Conservation (phyloP, 2,329 filamentous ascomycete species). For the Aureobasidium sp. region DNA sequence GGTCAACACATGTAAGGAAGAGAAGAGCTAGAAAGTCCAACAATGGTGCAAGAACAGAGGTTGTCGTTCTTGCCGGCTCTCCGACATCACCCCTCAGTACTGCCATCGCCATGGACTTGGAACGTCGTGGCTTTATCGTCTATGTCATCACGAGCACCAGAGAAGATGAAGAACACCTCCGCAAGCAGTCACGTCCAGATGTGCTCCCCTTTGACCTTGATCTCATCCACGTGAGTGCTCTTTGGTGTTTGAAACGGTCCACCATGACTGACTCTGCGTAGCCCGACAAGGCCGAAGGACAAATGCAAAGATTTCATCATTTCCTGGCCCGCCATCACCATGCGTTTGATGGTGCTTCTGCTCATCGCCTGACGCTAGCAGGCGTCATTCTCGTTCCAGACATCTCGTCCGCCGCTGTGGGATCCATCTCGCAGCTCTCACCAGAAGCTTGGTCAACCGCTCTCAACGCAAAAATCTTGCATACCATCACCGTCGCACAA, state of each 20-base stretch:
- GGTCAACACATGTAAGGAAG: slow-evolving; percentile 54
- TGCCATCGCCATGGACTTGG: slow-evolving; percentile 77
- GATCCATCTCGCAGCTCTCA: slow-evolving; percentile 77
- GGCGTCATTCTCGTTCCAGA: slow-evolving; percentile 78
- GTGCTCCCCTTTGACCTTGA: slow-evolving; percentile 78
- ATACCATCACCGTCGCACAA: slow-evolving; percentile 82
- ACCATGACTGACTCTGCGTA: slow-evolving; percentile 29
- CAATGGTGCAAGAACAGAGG: slow-evolving; percentile 81
- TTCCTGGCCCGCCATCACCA: slow-evolving; percentile 68
- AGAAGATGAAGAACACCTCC: slow-evolving; percentile 76
- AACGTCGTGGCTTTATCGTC: slow-evolving; percentile 86
- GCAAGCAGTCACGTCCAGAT: slow-evolving; percentile 69
- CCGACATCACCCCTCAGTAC: slow-evolving; percentile 76
- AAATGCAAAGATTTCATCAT: slow-evolving; percentile 63
- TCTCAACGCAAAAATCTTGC: slow-evolving; percentile 84
- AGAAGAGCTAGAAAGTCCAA: slow-evolving; percentile 70
- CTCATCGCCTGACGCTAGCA: slow-evolving; percentile 68
- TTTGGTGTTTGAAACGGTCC: slow-evolving; percentile 14
- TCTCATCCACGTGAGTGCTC: slow-evolving; percentile 61
- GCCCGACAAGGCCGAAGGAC: slow-evolving; percentile 61
- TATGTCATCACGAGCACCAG: slow-evolving; percentile 81
- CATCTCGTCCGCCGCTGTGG: slow-evolving; percentile 55
- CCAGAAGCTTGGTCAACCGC: slow-evolving; percentile 81
- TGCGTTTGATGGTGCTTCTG: slow-evolving; percentile 67
- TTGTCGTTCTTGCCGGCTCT: slow-evolving; percentile 82